Evolutionary conservation across 768 basidiomycete species (phyloP).

Genomic region (Lentinula boryana): DNA sequence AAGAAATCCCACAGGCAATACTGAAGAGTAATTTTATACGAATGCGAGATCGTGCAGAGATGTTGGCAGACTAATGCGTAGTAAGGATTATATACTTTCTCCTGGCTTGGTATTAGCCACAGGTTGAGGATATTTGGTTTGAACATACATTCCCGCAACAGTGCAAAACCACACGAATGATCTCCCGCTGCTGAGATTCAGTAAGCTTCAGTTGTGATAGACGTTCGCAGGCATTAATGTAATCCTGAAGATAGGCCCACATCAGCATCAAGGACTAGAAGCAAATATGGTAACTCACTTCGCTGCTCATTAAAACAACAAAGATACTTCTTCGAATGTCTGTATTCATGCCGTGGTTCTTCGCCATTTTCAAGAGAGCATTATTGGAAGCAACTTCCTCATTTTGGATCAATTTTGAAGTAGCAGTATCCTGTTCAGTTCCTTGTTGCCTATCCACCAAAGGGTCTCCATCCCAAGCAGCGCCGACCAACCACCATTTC

Average conservation of each 20-base stretch:
- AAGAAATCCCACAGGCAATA: conserved; percentile 97
- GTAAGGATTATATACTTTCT: conserved; percentile 91
- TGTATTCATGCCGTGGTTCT: conserved; percentile 97
- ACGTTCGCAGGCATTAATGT: conserved; percentile 92
- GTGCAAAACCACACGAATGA: conserved; percentile 86
- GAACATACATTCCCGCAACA: conserved; percentile 82
- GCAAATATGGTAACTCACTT: conserved; percentile 45
- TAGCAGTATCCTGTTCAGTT: conserved; percentile 14
- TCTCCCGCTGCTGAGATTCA: conserved; percentile 91
- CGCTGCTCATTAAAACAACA: conserved; percentile 91
- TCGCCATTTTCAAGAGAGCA: conserved; percentile 70
- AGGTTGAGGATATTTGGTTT: neutral
- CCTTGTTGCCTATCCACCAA: conserved; percentile 63
- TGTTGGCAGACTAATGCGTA: conserved; percentile 87
- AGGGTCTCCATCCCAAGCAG: conserved; percentile 93
- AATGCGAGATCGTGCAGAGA: conserved; percentile 72
- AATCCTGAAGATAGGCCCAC: conserved; percentile 56
- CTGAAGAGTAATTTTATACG: conserved; percentile 88
- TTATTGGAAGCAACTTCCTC: conserved; percentile 26
- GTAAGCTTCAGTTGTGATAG: conserved; percentile 76
- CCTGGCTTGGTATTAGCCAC: conserved; percentile 38
- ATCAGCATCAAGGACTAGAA: neutral
- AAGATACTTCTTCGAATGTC: conserved; percentile 91
- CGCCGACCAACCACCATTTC: conserved; percentile 99
- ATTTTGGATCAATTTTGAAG: conserved; percentile 9